phyloP scores from a whole-genome alignment of 2,329 filamentous ascomycete species.

The Cladophialophora immunda region DNA sequence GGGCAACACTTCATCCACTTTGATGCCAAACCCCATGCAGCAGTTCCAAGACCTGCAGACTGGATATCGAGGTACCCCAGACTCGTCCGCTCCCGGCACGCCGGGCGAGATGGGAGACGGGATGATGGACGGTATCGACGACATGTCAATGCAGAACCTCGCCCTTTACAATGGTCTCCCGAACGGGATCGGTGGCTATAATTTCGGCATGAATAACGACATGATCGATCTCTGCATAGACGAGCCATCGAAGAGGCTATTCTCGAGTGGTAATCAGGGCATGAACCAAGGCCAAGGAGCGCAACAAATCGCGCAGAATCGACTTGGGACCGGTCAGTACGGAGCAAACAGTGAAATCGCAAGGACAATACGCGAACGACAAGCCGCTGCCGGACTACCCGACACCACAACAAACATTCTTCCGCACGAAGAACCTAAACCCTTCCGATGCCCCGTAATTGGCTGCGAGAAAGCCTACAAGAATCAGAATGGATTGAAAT shows the following conservation, averaged over 20 bases:
- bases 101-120: conserved; percentile 79
- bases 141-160: conserved; percentile 65
- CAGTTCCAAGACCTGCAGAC: conserved; percentile 64
- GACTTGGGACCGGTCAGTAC: conserved; percentile 78
- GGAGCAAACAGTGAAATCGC: conserved; percentile 79
- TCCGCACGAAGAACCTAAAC: conserved; percentile 90
- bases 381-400: conserved; percentile 66
- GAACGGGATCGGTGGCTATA: conserved; percentile 46
- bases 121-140: conserved; percentile 69
- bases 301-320: conserved; percentile 74
- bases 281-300: conserved; percentile 58
- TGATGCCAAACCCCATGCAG: conserved; percentile 77
- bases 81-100: conserved; percentile 74
- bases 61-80: conserved; percentile 63
- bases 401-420: conserved; percentile 54
- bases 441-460: conserved; percentile 96
- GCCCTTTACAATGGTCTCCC: conserved; percentile 51
- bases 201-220: conserved; percentile 58
- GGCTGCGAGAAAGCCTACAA: conserved; percentile 98
- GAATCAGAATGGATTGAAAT: conserved; percentile 98
- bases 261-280: conserved; percentile 81
- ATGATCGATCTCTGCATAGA: conserved; percentile 77
- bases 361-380: conserved; percentile 69
- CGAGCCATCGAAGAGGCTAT: conserved; percentile 92
- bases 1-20: conserved; percentile 91